A percentile compares a stretch with the other conserved stretches of the same genome.
Conservation (phyloP, 805 yeast species). For the Yamadazyma philogaea region DNA sequence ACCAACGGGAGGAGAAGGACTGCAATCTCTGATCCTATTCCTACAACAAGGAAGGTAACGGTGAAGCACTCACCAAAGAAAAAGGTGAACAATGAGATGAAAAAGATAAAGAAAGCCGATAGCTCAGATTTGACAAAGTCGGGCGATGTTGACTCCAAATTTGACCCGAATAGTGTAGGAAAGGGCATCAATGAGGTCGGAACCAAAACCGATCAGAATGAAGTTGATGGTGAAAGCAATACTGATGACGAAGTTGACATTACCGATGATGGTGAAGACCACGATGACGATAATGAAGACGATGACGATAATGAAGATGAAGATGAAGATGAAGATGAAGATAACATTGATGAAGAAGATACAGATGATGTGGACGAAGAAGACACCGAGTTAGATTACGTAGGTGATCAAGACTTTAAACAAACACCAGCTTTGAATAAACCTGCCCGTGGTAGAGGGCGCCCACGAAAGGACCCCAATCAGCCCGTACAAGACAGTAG, state of each 20-base stretch:
- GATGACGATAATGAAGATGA: constrained; percentile 14
- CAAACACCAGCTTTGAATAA: not conserved
- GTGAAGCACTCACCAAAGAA: not conserved
- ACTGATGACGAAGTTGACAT: not conserved
- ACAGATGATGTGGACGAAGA: not conserved
- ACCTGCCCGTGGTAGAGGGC: constrained; percentile 17
- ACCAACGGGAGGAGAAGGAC: not conserved
- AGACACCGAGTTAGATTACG: not conserved
- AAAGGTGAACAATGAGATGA: not conserved
- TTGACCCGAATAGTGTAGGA: not conserved
- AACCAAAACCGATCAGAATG: not conserved
- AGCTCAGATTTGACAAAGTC: not conserved
- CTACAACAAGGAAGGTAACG: not conserved
- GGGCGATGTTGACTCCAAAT: not conserved
- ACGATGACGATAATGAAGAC: constrained; percentile 3
- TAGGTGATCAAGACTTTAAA: constrained; percentile 4
- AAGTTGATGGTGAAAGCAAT: not conserved
- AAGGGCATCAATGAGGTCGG: not conserved
- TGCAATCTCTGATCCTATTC: not conserved
- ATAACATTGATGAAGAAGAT: not conserved
- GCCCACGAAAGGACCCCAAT: constrained; percentile 19
- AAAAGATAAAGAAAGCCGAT: not conserved
- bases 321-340: not conserved
- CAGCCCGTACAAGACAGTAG: constrained; percentile 1
- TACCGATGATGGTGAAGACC: constrained; percentile 3